Evolutionary conservation across 257 asterid species (phyloP), one percentile per base, ranked within the genome.

Genomic region (Gynochthodes officinalis): DNA sequence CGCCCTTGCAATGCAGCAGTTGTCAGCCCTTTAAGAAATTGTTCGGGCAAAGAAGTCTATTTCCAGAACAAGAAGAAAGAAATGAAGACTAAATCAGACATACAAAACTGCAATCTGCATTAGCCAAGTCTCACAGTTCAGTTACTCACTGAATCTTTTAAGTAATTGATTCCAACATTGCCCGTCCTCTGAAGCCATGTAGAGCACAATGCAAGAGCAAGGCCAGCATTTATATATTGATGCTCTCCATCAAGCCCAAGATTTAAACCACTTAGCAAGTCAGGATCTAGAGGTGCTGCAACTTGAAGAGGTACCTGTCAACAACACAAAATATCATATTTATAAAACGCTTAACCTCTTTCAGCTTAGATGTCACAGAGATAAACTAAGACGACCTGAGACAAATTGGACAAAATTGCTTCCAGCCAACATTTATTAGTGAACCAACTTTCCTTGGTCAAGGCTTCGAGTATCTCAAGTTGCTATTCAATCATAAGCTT

Each of bases 191-290:
- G 96, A 80, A 95, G 96, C 98, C 98, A 95, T 73, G 96, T 90
- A 73, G 97, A 87, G 85, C 98, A 87, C 72, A 95, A 73, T 66
- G 99, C 96, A 82, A 90, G 62, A 72, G 99, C 96, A 74, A 95
- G 99, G 59, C 94, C 98, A 76, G 99, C 99, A 85, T 95, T 95
- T 59, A 86, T 32, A 76, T 85, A 92, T 76, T 95, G 99, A 84
- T 95, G 99, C 78, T 95, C 97, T 59, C 99, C 99, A 72, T 85
- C 95, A 32, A 95, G 97, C 71, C 99, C 98, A 74, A 95, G 97
- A 83, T 88, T 86, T 71, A 68, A 60, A 68, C 91, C 88, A 72
- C 90, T 84, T 70, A 91, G 84, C 64, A 86, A 82, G 73, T 78
- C 76, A 49, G 94, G 88, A 82, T 92, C 93, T 80, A 90, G 73